These are phyloP conservation scores for Angomonas ambiguus DNA, from an alignment of 208 protist genomes.

Conservation along the genomic window DNA sequence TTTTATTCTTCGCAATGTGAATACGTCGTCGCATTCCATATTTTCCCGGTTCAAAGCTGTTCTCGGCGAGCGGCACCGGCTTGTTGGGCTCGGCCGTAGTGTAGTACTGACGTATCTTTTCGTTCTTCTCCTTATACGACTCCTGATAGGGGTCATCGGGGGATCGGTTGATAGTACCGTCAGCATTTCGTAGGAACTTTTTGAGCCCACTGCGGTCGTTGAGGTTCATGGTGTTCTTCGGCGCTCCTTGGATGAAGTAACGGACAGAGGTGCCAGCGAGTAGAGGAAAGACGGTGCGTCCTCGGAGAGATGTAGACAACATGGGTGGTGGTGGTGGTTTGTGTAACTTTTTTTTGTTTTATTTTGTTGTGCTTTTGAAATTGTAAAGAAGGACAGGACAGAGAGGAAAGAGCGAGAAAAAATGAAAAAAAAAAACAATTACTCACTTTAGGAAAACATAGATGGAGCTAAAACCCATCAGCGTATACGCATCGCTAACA, in stretches of 20 bases:
- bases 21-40: slow-evolving; percentile 82
- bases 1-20: slow-evolving; percentile 24
- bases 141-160: slow-evolving; percentile 4
- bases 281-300: background rate
- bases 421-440: slow-evolving; percentile 7
- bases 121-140: slow-evolving; percentile 26
- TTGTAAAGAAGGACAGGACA: background rate
- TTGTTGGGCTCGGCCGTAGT: slow-evolving; percentile 40
- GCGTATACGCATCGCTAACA: background rate
- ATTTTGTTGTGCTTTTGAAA: no score
- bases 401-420: background rate
- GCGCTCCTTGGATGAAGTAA: slow-evolving; percentile 59
- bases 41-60: slow-evolving; percentile 53
- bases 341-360: no score
- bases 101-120: slow-evolving; percentile 47
- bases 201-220: slow-evolving; percentile 17
- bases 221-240: slow-evolving; percentile 22
- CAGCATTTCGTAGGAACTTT: background rate
- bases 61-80: slow-evolving; percentile 68
- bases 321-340: background rate
- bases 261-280: slow-evolving; percentile 9
- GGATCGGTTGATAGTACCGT: slow-evolving; percentile 15
- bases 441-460: slow-evolving; percentile 11
- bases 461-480: background rate
- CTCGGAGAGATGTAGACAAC: background rate